Conservation (phyloP, 805 yeast species). For the Saccharomyces eubayanus region DNA sequence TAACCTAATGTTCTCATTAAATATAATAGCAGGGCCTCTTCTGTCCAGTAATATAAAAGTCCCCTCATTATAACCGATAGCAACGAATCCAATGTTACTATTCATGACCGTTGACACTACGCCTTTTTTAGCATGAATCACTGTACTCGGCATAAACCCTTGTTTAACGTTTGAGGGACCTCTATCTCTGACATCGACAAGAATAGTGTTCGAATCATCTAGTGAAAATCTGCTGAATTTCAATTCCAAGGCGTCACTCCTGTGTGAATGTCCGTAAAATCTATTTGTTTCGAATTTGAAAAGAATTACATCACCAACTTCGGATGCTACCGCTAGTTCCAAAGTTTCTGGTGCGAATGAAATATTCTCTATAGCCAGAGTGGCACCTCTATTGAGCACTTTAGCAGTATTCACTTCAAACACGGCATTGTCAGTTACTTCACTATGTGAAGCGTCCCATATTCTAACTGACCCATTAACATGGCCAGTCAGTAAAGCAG, state of each 20-base stretch:
- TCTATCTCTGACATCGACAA: slow-evolving; percentile 47
- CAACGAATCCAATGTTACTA: slow-evolving; percentile 77
- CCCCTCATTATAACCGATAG: slow-evolving; percentile 72
- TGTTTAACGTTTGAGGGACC: slow-evolving; percentile 42
- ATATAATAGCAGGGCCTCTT: slow-evolving; percentile 67
- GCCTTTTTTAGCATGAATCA: slow-evolving; percentile 39
- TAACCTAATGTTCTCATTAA: slow-evolving; percentile 31
- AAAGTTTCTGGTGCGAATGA: slow-evolving; percentile 74
- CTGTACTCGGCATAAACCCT: slow-evolving; percentile 54
- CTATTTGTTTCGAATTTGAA: slow-evolving; percentile 60
- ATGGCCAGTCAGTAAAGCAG: slow-evolving; percentile 76
- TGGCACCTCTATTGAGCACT: slow-evolving; percentile 38
- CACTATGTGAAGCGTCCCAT: slow-evolving; percentile 78
- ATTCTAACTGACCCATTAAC: slow-evolving; percentile 74
- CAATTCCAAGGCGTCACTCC: slow-evolving; percentile 7
- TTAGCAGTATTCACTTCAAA: slow-evolving; percentile 51
- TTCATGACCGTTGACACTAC: slow-evolving; percentile 53
- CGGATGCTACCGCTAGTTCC: slow-evolving; percentile 63
- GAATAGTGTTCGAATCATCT: slow-evolving; percentile 9
- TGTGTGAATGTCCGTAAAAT: slow-evolving; percentile 31
- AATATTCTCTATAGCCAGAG: slow-evolving; percentile 44
- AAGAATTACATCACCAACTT: slow-evolving; percentile 64
- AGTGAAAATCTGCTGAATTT: slow-evolving; percentile 23
- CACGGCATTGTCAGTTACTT: slow-evolving; percentile 49
- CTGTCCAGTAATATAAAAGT: slow-evolving; percentile 65